phyloP scores from a whole-genome alignment of 208 protist species.

The Acanthamoeba healyi region DNA sequence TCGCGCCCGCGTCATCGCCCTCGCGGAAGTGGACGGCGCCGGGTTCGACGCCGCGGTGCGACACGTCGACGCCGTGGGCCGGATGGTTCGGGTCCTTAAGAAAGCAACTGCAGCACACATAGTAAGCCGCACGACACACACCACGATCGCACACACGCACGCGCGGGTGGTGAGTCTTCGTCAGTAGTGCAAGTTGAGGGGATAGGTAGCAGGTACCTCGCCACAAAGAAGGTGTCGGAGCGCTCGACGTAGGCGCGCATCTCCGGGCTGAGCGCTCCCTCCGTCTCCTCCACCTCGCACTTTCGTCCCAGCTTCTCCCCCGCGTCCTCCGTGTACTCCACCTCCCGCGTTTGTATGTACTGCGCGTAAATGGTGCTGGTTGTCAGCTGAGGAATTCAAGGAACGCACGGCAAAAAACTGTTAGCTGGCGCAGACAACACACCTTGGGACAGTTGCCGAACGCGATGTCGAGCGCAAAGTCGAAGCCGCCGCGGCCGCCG shows the following conservation, averaged over 20 bases:
- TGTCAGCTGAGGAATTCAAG: neutral
- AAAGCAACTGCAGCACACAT: conserved; percentile 2
- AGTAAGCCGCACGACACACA: neutral
- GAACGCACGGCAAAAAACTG: neutral
- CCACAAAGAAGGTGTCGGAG: conserved; percentile 48
- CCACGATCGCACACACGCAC: neutral
- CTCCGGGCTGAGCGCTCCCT: neutral
- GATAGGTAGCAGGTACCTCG: neutral
- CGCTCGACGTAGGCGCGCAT: neutral
- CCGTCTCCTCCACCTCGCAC: neutral
- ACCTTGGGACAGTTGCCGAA: conserved; percentile 73
- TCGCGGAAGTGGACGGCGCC: neutral
- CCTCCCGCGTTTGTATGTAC: conserved; percentile 13
- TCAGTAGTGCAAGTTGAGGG: neutral
- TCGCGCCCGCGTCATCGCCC: neutral
- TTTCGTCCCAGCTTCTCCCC: neutral
- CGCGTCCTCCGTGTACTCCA: neutral
- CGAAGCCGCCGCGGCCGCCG: conserved; percentile 1
- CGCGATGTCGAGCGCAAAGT: conserved; percentile 27
- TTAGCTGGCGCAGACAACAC: neutral
- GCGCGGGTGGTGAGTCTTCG: neutral
- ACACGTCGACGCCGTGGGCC: conserved; percentile 27
- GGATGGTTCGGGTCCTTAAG: neutral
- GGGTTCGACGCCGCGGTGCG: conserved; percentile 7
- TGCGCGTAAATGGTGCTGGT: neutral